Percentiles rank a stretch among this genome's conserved stretches.
Evolutionary conservation across 257 asterid species (phyloP).

Genomic region (Solanum verrucosum): DNA sequence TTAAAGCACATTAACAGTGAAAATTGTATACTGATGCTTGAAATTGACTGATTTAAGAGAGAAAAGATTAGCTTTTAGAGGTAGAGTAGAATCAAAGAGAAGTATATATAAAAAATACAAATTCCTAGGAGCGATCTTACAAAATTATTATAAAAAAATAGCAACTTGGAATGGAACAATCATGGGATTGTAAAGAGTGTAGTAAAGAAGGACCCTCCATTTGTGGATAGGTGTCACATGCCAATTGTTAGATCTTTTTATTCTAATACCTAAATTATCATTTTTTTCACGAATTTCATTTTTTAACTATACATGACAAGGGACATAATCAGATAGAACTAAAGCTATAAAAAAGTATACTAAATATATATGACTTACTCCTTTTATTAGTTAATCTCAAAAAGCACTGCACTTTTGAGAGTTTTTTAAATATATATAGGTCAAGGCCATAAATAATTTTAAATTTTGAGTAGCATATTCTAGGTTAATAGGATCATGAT

Average conservation of each 20-base stretch:
- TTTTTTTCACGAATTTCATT: no score
- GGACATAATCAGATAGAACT: no score
- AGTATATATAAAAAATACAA: not conserved
- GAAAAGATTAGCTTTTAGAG: not conserved
- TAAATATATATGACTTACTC: no score
- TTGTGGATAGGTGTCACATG: conserved; percentile 5
- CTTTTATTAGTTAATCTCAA: no score
- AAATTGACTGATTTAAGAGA: not conserved
- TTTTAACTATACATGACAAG: no score
- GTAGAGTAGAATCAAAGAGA: not conserved
- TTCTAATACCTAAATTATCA: no score
- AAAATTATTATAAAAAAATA: not conserved
- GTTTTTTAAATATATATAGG: no score
- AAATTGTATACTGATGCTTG: not conserved
- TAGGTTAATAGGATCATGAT: not conserved
- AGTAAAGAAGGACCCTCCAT: not conserved
- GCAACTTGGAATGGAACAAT: not conserved
- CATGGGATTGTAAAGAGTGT: not conserved
- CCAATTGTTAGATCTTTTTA: not conserved
- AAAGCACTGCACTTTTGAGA: no score
- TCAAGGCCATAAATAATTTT: not conserved
- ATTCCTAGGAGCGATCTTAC: conserved; percentile 8
- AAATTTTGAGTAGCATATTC: not conserved
- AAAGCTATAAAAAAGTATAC: no score
- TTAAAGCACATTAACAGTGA: not conserved